These are phyloP conservation scores for Rhizopogon sp. DNA, from an alignment of 768 basidiomycete genomes.

Conservation along the genomic window DNA sequence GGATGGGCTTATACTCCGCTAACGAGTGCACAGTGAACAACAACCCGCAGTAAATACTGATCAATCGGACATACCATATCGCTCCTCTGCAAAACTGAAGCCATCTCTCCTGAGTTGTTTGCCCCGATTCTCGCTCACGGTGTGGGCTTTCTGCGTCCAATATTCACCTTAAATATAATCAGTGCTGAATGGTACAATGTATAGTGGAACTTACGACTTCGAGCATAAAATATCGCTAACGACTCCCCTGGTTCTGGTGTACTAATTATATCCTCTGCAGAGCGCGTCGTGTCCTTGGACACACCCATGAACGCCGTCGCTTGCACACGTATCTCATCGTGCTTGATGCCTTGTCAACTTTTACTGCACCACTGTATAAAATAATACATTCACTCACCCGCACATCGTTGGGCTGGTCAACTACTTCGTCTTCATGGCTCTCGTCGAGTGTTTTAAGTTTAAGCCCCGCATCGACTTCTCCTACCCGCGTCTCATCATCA, in stretches of 20 bases:
- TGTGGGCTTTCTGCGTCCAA: slow-evolving; percentile 73
- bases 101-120: slow-evolving; percentile 77
- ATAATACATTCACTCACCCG: slow-evolving; percentile 15
- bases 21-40: slow-evolving; percentile 1
- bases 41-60: not conserved
- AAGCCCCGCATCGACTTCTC: slow-evolving; percentile 3
- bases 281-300: slow-evolving; percentile 44
- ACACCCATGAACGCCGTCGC: slow-evolving; percentile 61
- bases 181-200: not conserved
- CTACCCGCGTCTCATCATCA: slow-evolving; percentile 23
- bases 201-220: slow-evolving; percentile 53
- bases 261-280: slow-evolving; percentile 66
- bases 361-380: not conserved
- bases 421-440: slow-evolving; percentile 16
- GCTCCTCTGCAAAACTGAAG: slow-evolving; percentile 68
- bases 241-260: slow-evolving; percentile 86
- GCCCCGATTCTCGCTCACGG: slow-evolving; percentile 57
- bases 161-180: slow-evolving; percentile 50
- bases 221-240: slow-evolving; percentile 75
- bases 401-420: slow-evolving; percentile 2
- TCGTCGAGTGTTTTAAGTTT: not conserved
- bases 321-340: slow-evolving; percentile 36
- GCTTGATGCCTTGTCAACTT: not conserved
- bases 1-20: slow-evolving; percentile 79
- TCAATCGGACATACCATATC: slow-evolving; percentile 51